Base-by-base conservation (phyloP, 164 flowering plant genomes). In the Buxus sempervirens region DNA sequence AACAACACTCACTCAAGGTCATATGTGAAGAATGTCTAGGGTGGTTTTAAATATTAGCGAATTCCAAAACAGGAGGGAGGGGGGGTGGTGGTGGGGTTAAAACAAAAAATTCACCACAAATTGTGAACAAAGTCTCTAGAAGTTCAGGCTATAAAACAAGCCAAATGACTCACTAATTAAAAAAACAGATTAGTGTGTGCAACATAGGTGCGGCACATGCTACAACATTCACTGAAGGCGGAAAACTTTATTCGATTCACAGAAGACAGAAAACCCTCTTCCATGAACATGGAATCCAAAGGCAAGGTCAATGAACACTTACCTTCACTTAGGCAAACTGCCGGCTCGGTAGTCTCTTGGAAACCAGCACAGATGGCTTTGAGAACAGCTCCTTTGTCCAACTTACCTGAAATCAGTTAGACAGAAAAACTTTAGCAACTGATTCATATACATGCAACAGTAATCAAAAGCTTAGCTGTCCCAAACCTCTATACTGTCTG, bases 331-430 rank as follows among this genome's bases (percentile, higher is more conserved):
- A 95, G 78, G 78, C 98, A 95, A 67, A 86, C 81, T 10, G 93
- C 75, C 38, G 98, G 98, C 66, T 95, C 98, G 8, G 98, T 94
- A 22, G 96, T 85, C 82, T 94, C 98, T 70, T 84, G 83, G 69
- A 91, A 94, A 76, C 97, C 97, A 1, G 98, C 67, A 80, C 98
- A 95, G 61, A 95, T 90, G 72, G 96, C 97, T 72, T 89, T 91
- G 65, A 95, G 91, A 77, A 95, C 97, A 15, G 98, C 93, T 68
- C 85, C 88, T 79, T 80, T 92, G 76, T 84, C 96, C 84, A 91
- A 76, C 80, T 90, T 91, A 25, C 98, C 98, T 93, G 83, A 73
- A 79, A 70, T 38, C 53, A 73, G 25, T n/a, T 36, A 32, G 27
- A 42, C 22, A 16, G 15, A 28, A 27, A 61, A 13, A 26, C 57